These are phyloP conservation scores for Amaranthus palmeri DNA, from an alignment of 148 eudicot species.

Conservation along the genomic window DNA sequence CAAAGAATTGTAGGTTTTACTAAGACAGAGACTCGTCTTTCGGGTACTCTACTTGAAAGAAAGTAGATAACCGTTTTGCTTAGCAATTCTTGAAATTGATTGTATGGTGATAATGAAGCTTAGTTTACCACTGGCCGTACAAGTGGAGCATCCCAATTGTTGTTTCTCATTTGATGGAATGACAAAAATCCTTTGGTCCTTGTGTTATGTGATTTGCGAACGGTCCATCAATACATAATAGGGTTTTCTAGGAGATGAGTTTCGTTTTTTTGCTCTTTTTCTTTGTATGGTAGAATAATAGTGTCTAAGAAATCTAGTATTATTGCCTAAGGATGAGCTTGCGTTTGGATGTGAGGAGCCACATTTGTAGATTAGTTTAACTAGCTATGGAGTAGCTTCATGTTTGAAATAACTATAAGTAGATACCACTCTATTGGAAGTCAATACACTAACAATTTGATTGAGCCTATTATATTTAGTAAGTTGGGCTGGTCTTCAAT, in stretches of 20 bases:
- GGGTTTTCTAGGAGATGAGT: neutral
- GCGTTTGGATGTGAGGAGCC: too few species aligned
- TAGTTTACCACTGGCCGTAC: neutral
- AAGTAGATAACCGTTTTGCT: neutral
- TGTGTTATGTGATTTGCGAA: neutral
- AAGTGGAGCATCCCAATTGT: neutral
- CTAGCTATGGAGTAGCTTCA: too few species aligned
- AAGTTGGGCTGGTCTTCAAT: too few species aligned
- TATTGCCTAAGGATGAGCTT: too few species aligned
- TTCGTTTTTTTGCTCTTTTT: neutral
- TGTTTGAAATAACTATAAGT: too few species aligned
- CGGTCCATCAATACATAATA: neutral
- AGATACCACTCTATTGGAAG: too few species aligned
- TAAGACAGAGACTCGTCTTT: neutral
- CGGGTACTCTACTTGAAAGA: neutral
- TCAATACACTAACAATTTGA: too few species aligned
- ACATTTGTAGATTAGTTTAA: too few species aligned
- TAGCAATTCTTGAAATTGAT: neutral
- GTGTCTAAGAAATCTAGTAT: too few species aligned
- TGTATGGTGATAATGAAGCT: neutral
- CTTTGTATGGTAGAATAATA: neutral
- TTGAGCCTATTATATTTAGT: too few species aligned
- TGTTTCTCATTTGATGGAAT: neutral
- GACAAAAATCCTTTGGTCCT: neutral
- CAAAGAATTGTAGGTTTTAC: neutral